Base-by-base conservation (phyloP, 768 basidiomycete genomes). In the Mycena crocata region DNA sequence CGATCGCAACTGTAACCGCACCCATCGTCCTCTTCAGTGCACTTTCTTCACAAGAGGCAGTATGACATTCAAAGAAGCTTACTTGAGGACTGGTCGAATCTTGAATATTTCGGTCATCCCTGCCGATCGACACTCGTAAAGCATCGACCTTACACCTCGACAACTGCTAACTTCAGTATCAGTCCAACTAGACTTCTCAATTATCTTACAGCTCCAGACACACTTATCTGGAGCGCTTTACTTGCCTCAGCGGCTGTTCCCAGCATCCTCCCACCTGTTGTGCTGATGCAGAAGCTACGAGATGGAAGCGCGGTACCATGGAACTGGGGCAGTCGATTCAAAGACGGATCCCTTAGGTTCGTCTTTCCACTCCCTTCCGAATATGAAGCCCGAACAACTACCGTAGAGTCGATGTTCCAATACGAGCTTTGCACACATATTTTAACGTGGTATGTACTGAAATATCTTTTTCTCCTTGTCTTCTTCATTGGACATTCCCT, bases 171-270 rank as follows among this genome's bases (percentile, higher is more conserved):
- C 64, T 66, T 57, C 26, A 21, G 35, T 40, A 50, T 23, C 49
- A 95, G 94, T 15, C 98, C 98, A 2, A 98, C 98, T 2, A 98
- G 98, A 78, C 81, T 99, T 3, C 83, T 99, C 14, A 99, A 99
- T 76, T 95, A 98, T 74, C 87, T 98, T 67, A 96, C 95, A 23
- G 93, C 96, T n/a, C 98, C 98, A 0, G 93, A 99, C 76, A 93
- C 91, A 4, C 82, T 93, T 23, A 92, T 93, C 59, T 94, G 92
- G 92, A 90, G 87, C 46, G 91, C 92, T 3, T 72, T 93, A 39
- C 80, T 97, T 44, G 95, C 95, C 8, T 95, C 94, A 6, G 96
- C 96, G 3, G 96, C 97, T 26, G 96, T 98, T 2, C 97, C 96
- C 0, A 95, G 97, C 0, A 97, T 98, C 70, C 77, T 98, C 44